These are phyloP conservation scores for Fusarium devonianum DNA, from an alignment of 2,329 filamentous ascomycete genomes.

Conservation along the genomic window DNA sequence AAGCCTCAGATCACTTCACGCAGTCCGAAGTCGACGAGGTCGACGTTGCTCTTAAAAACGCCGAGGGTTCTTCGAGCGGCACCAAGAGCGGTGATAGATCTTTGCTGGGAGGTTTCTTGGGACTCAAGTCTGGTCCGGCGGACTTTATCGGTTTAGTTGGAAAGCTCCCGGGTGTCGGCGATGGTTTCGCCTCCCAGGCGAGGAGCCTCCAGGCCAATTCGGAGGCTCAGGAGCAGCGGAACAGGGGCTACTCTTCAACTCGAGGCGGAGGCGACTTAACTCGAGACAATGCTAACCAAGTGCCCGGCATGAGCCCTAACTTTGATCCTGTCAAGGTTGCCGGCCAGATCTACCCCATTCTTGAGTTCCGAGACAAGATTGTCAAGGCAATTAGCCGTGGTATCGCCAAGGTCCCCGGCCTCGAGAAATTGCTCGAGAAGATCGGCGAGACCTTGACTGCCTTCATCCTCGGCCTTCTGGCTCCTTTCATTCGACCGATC, in stretches of 20 bases:
- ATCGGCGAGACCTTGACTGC: slow-evolving; percentile 92
- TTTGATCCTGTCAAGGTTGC: slow-evolving; percentile 82
- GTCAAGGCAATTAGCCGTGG: slow-evolving; percentile 85
- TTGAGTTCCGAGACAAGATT: slow-evolving; percentile 92
- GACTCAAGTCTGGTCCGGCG: slow-evolving; percentile 47
- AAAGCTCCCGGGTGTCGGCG: slow-evolving; percentile 76
- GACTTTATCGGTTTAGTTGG: slow-evolving; percentile 77
- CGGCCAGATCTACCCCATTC: slow-evolving; percentile 89
- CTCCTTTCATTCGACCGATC: slow-evolving; percentile 90
- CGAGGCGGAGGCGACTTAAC: slow-evolving; percentile 47
- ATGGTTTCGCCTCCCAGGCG: slow-evolving; percentile 71
- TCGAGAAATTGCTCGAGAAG: slow-evolving; percentile 89
- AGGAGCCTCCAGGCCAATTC: slow-evolving; percentile 66
- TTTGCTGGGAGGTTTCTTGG: slow-evolving; percentile 53
- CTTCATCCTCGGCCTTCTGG: slow-evolving; percentile 88
- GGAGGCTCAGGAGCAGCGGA: slow-evolving; percentile 69
- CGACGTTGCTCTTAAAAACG: slow-evolving; percentile 75
- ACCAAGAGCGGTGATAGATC: slow-evolving; percentile 42
- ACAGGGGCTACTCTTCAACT: slow-evolving; percentile 46
- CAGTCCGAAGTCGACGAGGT: slow-evolving; percentile 86
- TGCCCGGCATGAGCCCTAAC: slow-evolving; percentile 76
- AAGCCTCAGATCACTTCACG: slow-evolving; percentile 83
- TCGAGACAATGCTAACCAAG: slow-evolving; percentile 61
- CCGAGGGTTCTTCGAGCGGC: slow-evolving; percentile 58
- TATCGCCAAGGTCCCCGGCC: slow-evolving; percentile 89